A percentile compares a stretch with the other conserved stretches of the same genome.
Evolutionary conservation across 192 early-diverging fungal genomes (phyloP).

Genomic region (Rhizophagus clarus): DNA sequence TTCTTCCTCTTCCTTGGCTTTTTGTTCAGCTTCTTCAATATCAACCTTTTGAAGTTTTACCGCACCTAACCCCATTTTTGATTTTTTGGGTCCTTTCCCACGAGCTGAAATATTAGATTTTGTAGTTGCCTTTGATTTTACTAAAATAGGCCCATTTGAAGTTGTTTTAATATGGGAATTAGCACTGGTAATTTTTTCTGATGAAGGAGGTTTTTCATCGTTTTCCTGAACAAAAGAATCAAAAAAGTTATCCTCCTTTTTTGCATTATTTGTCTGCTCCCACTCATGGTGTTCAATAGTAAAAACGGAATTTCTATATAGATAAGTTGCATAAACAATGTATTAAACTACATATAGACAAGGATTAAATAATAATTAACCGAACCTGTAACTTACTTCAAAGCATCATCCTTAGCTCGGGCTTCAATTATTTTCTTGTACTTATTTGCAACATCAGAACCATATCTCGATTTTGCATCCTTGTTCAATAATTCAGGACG

Average conservation of each 20-base stretch:
- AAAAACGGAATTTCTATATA: conserved; percentile 10
- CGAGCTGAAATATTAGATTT: conserved; percentile 27
- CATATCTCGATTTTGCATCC: conserved; percentile 86
- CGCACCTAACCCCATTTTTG: conserved; percentile 84
- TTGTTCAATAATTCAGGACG: conserved; percentile 47
- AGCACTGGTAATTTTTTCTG: background rate
- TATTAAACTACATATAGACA: background rate
- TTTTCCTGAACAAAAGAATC: conserved; percentile 11
- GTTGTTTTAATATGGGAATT: background rate
- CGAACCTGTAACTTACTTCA: conserved; percentile 32
- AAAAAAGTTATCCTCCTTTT: conserved; percentile 30
- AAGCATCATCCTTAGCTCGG: conserved; percentile 71
- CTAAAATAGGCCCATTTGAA: background rate
- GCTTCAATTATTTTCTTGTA: conserved; percentile 82
- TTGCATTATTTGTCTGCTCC: conserved; percentile 8
- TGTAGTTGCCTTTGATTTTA: conserved; percentile 1
- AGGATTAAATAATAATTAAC: no score
- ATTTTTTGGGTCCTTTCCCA: conserved; percentile 39
- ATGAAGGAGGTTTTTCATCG: background rate
- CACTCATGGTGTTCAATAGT: conserved; percentile 6
- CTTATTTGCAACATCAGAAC: conserved; percentile 63
- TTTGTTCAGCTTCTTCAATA: conserved; percentile 91
- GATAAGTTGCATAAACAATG: background rate
- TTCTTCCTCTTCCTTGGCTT: conserved; percentile 86
- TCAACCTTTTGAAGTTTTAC: conserved; percentile 82